phyloP scores from a whole-genome alignment of 805 yeast species.

The Metschnikowia chrysomelidarum region DNA sequence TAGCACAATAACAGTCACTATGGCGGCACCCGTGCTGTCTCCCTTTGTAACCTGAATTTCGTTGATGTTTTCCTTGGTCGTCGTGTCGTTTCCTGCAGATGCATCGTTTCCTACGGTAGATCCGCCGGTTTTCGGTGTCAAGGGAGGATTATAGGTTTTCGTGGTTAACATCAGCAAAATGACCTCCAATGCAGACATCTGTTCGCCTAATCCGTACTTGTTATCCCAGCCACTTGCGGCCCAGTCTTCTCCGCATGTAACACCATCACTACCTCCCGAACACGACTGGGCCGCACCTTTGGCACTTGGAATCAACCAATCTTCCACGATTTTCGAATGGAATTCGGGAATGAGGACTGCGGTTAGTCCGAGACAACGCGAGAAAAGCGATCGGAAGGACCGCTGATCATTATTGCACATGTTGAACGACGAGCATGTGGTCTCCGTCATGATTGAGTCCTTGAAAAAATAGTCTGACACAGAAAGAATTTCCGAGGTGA shows the following conservation, averaged over 20 bases:
- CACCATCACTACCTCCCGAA: slow-evolving; percentile 78
- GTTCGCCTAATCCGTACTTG: slow-evolving; percentile 73
- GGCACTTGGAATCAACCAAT: slow-evolving; percentile 45
- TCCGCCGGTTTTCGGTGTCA: slow-evolving; percentile 21
- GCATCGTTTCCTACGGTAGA: slow-evolving; percentile 19
- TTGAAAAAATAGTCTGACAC: slow-evolving; percentile 41
- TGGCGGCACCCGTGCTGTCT: slow-evolving; percentile 80
- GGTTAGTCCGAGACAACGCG: slow-evolving; percentile 62
- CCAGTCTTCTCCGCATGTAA: slow-evolving; percentile 81
- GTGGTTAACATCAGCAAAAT: slow-evolving; percentile 28
- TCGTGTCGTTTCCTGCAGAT: slow-evolving; percentile 29
- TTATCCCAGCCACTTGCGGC: slow-evolving; percentile 58
- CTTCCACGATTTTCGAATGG: slow-evolving; percentile 32
- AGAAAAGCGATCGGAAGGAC: slow-evolving; percentile 66
- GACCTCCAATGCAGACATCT: slow-evolving; percentile 69
- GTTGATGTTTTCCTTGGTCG: slow-evolving; percentile 34
- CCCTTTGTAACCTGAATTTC: slow-evolving; percentile 50
- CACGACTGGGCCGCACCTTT: slow-evolving; percentile 69
- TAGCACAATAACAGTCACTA: slow-evolving; percentile 73
- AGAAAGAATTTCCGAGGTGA: slow-evolving; percentile 34
- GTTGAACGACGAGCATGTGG: slow-evolving; percentile 51
- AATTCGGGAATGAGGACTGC: slow-evolving; percentile 53
- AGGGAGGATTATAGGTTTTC: slow-evolving; percentile 27
- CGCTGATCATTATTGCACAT: slow-evolving; percentile 75
- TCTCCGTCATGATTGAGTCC: slow-evolving; percentile 55